Evolutionary conservation across 163 green algal species (phyloP).

Genomic region (Chlamydomonas reinhardtii): DNA sequence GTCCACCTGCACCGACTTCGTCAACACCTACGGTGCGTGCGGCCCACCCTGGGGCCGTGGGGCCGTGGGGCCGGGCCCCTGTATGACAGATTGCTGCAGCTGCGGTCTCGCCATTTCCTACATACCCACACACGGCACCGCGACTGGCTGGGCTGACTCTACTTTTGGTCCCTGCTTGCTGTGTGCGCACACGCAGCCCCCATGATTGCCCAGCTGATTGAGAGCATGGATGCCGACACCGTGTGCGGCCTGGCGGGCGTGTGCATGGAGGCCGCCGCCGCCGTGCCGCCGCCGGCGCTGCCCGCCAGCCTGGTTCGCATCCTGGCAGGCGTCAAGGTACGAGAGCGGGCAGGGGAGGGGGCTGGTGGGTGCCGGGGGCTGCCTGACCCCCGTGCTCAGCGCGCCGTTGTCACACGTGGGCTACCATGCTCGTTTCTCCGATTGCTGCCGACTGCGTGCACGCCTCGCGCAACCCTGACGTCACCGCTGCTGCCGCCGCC

Average conservation of each 20-base stretch:
- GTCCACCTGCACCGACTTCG: conserved; percentile 30
- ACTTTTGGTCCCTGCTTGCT: too few relatives aligned
- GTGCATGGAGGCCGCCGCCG: conserved; percentile 11
- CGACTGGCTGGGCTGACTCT: too few relatives aligned
- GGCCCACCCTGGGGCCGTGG: neutral
- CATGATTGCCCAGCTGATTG: conserved; percentile 9
- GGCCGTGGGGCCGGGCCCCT: too few relatives aligned
- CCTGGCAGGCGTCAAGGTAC: neutral
- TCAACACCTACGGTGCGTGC: conserved; percentile 42
- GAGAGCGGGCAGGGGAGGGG: neutral
- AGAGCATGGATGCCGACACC: conserved; percentile 23
- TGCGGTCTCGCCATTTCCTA: too few relatives aligned
- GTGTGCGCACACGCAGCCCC: conserved; percentile 1
- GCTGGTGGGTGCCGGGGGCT: too few relatives aligned
- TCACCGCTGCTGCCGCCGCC: neutral
- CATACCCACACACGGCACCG: too few relatives aligned
- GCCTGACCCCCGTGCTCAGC: too few relatives aligned
- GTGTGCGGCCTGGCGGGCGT: conserved; percentile 42
- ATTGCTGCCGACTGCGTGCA: too few relatives aligned
- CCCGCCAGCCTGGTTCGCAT: conserved; percentile 3
- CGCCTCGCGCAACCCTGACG: too few relatives aligned
- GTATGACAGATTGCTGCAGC: too few relatives aligned
- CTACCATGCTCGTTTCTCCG: too few relatives aligned
- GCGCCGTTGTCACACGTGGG: too few relatives aligned
- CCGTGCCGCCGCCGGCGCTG: conserved; percentile 11